Conservation (phyloP, 192 early-diverging fungal species). For the Dimargaris cristalligena region DNA sequence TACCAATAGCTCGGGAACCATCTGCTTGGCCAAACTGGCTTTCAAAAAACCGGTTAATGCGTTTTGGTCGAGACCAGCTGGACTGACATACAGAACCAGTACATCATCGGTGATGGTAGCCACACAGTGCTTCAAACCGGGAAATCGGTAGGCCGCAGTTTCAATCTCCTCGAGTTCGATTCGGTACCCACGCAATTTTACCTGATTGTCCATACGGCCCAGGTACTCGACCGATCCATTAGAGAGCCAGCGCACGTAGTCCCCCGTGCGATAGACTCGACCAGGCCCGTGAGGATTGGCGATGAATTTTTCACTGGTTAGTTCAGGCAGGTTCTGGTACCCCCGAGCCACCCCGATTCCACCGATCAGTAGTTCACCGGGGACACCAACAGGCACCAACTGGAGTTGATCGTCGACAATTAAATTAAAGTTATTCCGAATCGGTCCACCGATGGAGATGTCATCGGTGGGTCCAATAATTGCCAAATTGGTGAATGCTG, state of each 20-base stretch:
- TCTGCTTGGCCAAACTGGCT: neutral
- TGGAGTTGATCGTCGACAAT: slow-evolving; percentile 12
- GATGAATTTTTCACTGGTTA: slow-evolving; percentile 18
- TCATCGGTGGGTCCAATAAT: neutral
- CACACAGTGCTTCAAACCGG: slow-evolving; percentile 11
- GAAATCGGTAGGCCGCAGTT: slow-evolving; percentile 9
- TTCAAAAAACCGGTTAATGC: neutral
- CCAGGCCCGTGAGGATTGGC: slow-evolving; percentile 16
- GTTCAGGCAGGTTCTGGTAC: slow-evolving; percentile 19
- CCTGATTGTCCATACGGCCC: slow-evolving; percentile 19
- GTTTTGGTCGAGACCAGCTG: neutral
- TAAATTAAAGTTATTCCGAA: slow-evolving; percentile 13
- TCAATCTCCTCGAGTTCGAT: slow-evolving; percentile 19
- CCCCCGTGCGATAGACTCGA: slow-evolving; percentile 20
- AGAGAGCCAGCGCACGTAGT: slow-evolving; percentile 14
- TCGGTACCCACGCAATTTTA: slow-evolving; percentile 21
- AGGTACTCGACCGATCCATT: slow-evolving; percentile 17
- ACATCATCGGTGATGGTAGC: slow-evolving; percentile 11
- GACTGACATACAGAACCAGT: slow-evolving; percentile 17
- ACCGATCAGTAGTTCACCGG: slow-evolving; percentile 20
- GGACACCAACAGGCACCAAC: slow-evolving; percentile 16
- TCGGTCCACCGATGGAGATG: slow-evolving; percentile 15
- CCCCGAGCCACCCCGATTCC: slow-evolving; percentile 17
- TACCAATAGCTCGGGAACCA: neutral
- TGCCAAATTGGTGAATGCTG: neutral